Evolutionary conservation across 208 protist species (phyloP).

Genomic region (Jaenimonas drosophilae): DNA sequence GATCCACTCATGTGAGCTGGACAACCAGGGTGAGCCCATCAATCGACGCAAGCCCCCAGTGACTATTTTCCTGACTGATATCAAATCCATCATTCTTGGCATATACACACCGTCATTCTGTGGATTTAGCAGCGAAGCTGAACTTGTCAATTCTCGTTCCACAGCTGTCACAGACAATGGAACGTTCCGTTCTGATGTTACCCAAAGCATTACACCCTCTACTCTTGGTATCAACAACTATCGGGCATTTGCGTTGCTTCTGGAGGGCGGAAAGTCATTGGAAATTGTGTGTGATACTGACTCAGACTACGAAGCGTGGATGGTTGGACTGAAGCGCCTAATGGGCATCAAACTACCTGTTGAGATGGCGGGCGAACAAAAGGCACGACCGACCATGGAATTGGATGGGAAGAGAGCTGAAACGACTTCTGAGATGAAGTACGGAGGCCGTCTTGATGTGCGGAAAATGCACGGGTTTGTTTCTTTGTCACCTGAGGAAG

Average conservation of each 20-base stretch:
- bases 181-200: constrained; percentile 68
- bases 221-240: constrained; percentile 84
- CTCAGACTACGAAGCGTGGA: constrained; percentile 86
- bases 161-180: constrained; percentile 67
- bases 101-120: constrained; percentile 76
- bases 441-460: constrained; percentile 72
- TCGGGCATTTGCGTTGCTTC: constrained; percentile 71
- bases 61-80: constrained; percentile 76
- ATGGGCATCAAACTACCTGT: constrained; percentile 51
- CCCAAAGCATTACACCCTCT: constrained; percentile 57
- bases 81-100: constrained; percentile 77
- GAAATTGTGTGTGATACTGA: constrained; percentile 86
- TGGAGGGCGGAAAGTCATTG: constrained; percentile 76
- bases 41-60: constrained; percentile 79
- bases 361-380: constrained; percentile 45
- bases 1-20: constrained; percentile 87
- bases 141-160: constrained; percentile 58
- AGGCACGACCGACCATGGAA: constrained; percentile 5
- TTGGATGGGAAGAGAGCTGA: constrained; percentile 7
- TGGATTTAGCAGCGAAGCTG: constrained; percentile 52
- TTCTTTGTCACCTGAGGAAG: constrained; percentile 66
- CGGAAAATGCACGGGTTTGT: constrained; percentile 76
- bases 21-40: constrained; percentile 57
- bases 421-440: constrained; percentile 44
- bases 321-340: constrained; percentile 77